Evolutionary conservation across 768 basidiomycete species (phyloP).

Genomic region (Pulveroboletus sp.): DNA sequence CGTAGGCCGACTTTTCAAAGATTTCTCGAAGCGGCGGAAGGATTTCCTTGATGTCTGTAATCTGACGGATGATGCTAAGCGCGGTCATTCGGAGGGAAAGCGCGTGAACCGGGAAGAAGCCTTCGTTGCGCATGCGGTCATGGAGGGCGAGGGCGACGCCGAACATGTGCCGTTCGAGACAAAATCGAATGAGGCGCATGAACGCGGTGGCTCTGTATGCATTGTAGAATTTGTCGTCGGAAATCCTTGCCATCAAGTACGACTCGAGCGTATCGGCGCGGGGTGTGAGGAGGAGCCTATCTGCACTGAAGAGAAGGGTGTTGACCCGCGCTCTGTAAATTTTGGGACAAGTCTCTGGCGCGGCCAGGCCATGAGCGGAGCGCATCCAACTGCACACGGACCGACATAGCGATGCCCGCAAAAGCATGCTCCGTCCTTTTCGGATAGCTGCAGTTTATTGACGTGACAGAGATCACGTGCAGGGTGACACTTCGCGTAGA

Average conservation of each 20-base stretch:
- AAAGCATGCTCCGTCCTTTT: conserved; percentile 10
- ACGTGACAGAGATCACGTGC: conserved; percentile 19
- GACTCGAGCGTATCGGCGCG: conserved; percentile 16
- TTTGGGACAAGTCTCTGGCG: conserved; percentile 8
- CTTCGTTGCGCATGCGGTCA: conserved; percentile 39
- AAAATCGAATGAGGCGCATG: conserved; percentile 37
- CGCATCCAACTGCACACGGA: conserved; percentile 8
- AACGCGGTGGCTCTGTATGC: conserved; percentile 31
- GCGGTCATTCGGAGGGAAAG: conserved; percentile 42
- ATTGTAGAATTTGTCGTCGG: conserved; percentile 26
- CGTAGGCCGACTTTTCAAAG: conserved; percentile 17
- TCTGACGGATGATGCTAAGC: conserved; percentile 21
- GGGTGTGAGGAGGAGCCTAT: conserved; percentile 24
- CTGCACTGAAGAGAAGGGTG: conserved; percentile 24
- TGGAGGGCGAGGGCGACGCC: conserved; percentile 40
- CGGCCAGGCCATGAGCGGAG: background rate
- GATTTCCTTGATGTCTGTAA: conserved; percentile 1
- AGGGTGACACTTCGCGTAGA: background rate
- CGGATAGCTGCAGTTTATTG: no score
- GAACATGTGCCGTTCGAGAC: conserved; percentile 38
- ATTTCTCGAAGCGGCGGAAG: conserved; percentile 5
- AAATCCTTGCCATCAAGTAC: conserved; percentile 23
- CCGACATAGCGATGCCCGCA: no score
- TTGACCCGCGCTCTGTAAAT: conserved; percentile 25
- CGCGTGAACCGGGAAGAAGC: conserved; percentile 34